Percentiles rank a stretch among this genome's conserved stretches.
These are phyloP conservation scores for Melanomma pulvis-pyrius DNA, from an alignment of 495 filamentous ascomycete genomes.

Conservation along the genomic window DNA sequence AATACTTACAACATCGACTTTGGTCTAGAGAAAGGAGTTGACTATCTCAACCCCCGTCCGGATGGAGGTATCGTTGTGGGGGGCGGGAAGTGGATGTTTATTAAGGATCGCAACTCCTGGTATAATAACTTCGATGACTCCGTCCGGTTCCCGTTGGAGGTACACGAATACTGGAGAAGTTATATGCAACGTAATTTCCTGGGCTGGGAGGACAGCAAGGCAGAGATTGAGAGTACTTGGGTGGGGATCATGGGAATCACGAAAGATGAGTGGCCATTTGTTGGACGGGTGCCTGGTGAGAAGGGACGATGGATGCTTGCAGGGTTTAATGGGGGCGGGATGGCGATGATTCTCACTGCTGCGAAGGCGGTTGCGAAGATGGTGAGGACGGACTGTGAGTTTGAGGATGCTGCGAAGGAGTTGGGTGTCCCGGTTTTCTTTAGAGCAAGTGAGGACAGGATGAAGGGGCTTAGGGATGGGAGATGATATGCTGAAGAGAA, in stretches of 20 bases:
- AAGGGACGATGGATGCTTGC: slow-evolving; percentile 53
- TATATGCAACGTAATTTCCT: slow-evolving; percentile 54
- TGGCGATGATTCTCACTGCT: slow-evolving; percentile 53
- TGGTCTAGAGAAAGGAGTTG: slow-evolving; percentile 21
- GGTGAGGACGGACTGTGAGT: slow-evolving; percentile 42
- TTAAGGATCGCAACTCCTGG: slow-evolving; percentile 48
- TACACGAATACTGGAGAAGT: slow-evolving; percentile 51
- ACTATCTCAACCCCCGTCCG: slow-evolving; percentile 56
- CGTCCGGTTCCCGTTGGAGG: slow-evolving; percentile 42
- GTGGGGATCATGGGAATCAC: slow-evolving; percentile 53
- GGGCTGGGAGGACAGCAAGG: slow-evolving; percentile 55
- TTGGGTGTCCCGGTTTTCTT: slow-evolving; percentile 5
- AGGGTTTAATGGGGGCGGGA: slow-evolving; percentile 60
- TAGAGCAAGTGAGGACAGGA: neutral
- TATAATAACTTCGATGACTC: slow-evolving; percentile 56
- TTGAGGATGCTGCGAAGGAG: slow-evolving; percentile 42
- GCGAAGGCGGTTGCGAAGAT: slow-evolving; percentile 54
- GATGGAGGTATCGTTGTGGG: slow-evolving; percentile 60
- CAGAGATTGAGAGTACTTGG: slow-evolving; percentile 54
- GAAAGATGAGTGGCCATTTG: slow-evolving; percentile 45
- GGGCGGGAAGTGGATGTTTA: slow-evolving; percentile 50
- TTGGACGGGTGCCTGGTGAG: slow-evolving; percentile 52
- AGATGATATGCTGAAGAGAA: neutral
- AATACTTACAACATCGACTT: slow-evolving; percentile 36
- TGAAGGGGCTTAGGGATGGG: neutral